phyloP scores from a whole-genome alignment of 331 rosid genomes.

The Erythrophleum ivorense region DNA sequence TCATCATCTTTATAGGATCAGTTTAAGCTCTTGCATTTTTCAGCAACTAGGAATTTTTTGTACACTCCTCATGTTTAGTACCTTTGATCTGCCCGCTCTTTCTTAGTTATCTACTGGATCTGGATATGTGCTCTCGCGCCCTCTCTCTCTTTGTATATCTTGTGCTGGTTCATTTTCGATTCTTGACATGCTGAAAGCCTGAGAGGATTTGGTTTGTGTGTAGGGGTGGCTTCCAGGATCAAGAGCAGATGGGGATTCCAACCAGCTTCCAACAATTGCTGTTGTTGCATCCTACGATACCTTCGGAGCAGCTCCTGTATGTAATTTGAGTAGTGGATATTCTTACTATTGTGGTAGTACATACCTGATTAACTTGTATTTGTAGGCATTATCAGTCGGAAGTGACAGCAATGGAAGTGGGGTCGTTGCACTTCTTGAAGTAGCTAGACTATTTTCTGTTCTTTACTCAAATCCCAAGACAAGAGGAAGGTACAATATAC shows the following conservation, averaged over 20 bases:
- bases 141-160: no score
- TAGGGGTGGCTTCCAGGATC: constrained; percentile 97
- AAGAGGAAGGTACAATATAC: no score
- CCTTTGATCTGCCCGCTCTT: no score
- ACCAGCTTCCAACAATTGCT: constrained; percentile 90
- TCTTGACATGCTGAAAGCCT: no score
- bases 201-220: no score
- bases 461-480: constrained; percentile 93
- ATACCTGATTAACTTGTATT: constrained; percentile 32
- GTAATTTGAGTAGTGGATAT: constrained; percentile 45
- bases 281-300: constrained; percentile 94
- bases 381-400: constrained; percentile 89
- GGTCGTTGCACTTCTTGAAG: constrained; percentile 89
- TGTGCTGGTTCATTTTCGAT: constrained; percentile 29
- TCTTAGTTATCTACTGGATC: no score
- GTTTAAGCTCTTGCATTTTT: no score
- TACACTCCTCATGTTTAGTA: no score
- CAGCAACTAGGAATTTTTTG: no score
- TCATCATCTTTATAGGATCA: no score
- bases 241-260: constrained; percentile 80
- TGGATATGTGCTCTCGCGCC: no score
- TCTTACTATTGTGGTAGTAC: no score
- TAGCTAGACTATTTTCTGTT: constrained; percentile 88
- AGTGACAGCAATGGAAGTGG: constrained; percentile 98
- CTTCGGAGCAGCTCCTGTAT: constrained; percentile 94